Percentiles rank a stretch among this genome's conserved stretches.
Conservation (phyloP, 768 basidiomycete species). For the Hebeloma cylindrosporum region DNA sequence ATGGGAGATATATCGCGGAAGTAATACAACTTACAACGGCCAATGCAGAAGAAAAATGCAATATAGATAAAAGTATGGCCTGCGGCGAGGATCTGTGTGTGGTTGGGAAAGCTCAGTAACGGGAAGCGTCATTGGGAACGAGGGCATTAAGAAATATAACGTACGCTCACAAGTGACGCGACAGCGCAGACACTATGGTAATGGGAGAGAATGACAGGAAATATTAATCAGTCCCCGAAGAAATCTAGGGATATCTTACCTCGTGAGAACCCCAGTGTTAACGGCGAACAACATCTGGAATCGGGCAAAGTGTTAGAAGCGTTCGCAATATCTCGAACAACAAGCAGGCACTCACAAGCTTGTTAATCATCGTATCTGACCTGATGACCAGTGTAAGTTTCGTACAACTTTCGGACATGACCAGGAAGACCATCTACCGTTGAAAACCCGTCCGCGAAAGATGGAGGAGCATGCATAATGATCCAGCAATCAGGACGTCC, state of each 20-base stretch:
- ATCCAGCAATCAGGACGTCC: conserved; percentile 44
- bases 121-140: conserved; percentile 1
- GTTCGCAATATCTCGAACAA: too few relatives aligned
- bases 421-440: conserved; percentile 29
- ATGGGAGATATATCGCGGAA: too few relatives aligned
- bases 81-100: conserved; percentile 47
- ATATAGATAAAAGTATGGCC: conserved; percentile 55
- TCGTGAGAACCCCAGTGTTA: conserved; percentile 43
- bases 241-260: conserved; percentile 12
- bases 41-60: conserved; percentile 59
- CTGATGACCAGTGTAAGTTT: conserved; percentile 22
- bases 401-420: not conserved
- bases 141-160: too few relatives aligned
- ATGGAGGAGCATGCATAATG: conserved; percentile 39
- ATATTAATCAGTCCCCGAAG: not conserved
- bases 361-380: conserved; percentile 47
- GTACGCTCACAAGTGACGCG: conserved; percentile 51
- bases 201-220: not conserved
- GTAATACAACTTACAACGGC: conserved; percentile 58
- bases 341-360: conserved; percentile 39
- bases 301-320: not conserved
- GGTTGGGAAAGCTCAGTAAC: not conserved
- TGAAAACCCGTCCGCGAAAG: conserved; percentile 46
- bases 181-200: conserved; percentile 51
- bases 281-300: conserved; percentile 43